Conservation (phyloP, 768 basidiomycete genomes). For the Chiua virens region DNA sequence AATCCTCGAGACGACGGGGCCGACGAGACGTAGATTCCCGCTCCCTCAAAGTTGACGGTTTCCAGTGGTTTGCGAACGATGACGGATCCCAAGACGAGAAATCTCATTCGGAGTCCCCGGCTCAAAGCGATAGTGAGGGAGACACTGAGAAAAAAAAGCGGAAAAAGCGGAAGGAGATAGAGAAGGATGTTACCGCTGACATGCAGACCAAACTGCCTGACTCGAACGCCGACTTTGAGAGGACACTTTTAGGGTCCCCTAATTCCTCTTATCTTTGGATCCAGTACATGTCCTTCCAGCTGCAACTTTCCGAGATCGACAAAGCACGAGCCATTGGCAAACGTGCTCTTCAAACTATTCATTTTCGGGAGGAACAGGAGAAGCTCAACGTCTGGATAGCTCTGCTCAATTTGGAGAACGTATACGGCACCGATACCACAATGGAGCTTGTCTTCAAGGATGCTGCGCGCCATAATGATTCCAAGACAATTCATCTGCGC, state of each 20-base stretch:
- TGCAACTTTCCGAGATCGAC: conserved; percentile 94
- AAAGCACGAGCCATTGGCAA: conserved; percentile 88
- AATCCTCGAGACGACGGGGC: background rate
- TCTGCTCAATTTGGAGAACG: conserved; percentile 89
- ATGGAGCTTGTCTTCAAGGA: conserved; percentile 86
- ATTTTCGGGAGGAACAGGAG: conserved; percentile 94
- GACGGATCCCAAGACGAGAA: conserved; percentile 37
- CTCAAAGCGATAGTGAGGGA: conserved; percentile 36
- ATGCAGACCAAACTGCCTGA: conserved; percentile 85
- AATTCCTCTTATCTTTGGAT: conserved; percentile 99
- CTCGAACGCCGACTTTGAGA: conserved; percentile 94
- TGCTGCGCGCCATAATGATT: conserved; percentile 86
- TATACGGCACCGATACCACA: conserved; percentile 83
- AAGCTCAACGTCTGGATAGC: conserved; percentile 98
- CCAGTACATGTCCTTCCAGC: conserved; percentile 98
- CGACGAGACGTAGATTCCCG: conserved; percentile 13
- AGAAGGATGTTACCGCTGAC: conserved; percentile 82
- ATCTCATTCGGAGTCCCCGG: conserved; percentile 43
- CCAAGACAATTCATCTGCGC: conserved; percentile 85
- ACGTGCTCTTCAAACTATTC: conserved; percentile 84
- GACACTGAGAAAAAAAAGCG: conserved; percentile 56
- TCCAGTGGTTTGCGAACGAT: conserved; percentile 64
- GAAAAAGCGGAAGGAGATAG: conserved; percentile 67
- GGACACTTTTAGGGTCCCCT: conserved; percentile 87
- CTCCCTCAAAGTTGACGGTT: conserved; percentile 60